These are phyloP conservation scores for Euphrasia confusa DNA, from an alignment of 257 asterid genomes.

Conservation along the genomic window DNA sequence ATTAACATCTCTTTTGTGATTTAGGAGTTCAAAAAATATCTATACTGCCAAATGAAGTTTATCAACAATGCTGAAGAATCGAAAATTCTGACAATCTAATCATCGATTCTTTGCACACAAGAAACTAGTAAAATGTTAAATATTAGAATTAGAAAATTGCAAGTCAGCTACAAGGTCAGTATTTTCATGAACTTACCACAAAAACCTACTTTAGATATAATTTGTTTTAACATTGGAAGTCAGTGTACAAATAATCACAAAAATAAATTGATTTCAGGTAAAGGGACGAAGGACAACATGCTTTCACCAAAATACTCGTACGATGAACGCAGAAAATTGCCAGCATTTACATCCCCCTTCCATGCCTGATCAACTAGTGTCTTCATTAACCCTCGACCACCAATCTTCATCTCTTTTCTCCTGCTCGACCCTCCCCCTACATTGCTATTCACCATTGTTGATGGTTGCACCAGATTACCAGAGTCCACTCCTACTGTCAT, in stretches of 20 bases:
- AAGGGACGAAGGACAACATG: constrained; percentile 63
- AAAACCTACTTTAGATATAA: background rate
- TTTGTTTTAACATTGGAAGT: background rate
- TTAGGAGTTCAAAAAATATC: too few species aligned
- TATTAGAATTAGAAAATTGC: too few species aligned
- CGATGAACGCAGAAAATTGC: constrained; percentile 44
- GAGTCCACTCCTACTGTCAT: constrained; percentile 36
- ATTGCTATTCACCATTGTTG: constrained; percentile 32
- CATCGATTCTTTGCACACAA: too few species aligned
- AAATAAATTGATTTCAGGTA: constrained; percentile 57
- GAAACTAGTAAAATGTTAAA: too few species aligned
- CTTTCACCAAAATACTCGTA: constrained; percentile 76
- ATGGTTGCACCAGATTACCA: constrained; percentile 31
- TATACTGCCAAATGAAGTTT: too few species aligned
- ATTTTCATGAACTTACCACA: background rate
- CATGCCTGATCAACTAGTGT: constrained; percentile 50
- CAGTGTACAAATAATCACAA: constrained; percentile 31
- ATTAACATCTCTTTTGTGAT: too few species aligned
- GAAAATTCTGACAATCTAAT: too few species aligned
- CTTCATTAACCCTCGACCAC: constrained; percentile 43
- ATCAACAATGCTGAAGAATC: too few species aligned
- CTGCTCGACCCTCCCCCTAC: constrained; percentile 43
- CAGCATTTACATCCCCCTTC: constrained; percentile 50
- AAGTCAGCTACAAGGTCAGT: too few species aligned
- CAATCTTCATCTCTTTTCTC: constrained; percentile 35